Conservation (phyloP, 1,139 yeast genomes). For the Suhomyces ambrosiae region DNA sequence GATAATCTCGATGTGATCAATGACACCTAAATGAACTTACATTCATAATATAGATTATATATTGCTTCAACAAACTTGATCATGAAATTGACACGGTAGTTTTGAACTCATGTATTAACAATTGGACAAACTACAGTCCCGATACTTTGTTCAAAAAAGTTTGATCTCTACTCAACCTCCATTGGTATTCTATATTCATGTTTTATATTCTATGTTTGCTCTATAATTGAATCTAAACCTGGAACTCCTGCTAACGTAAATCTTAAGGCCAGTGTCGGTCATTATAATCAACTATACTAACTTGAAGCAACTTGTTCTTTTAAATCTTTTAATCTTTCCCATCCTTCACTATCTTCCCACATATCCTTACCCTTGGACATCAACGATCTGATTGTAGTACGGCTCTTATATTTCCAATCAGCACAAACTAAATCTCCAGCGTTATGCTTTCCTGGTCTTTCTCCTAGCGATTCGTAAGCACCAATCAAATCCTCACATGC, state of each 20-base stretch:
- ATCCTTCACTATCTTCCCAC: slow-evolving; percentile 83
- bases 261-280: no score
- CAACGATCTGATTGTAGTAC: slow-evolving; percentile 68
- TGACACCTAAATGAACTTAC: background rate
- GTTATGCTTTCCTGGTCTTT: slow-evolving; percentile 79
- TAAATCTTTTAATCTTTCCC: slow-evolving; percentile 62
- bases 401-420: slow-evolving; percentile 89
- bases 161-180: no score
- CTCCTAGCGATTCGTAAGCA: slow-evolving; percentile 87
- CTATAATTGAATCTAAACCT: no score
- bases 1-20: background rate
- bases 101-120: no score
- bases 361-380: slow-evolving; percentile 76
- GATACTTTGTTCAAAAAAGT: no score
- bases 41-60: background rate
- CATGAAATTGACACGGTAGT: no score
- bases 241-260: no score
- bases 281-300: no score
- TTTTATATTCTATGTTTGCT: background rate
- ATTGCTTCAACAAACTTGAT: no score
- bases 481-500: slow-evolving; percentile 79
- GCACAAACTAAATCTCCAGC: slow-evolving; percentile 84
- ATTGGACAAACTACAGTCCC: no score
- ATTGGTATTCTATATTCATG: no score
- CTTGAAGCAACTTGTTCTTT: slow-evolving; percentile 34